Percentiles rank a stretch among this genome's conserved stretches.
These are phyloP conservation scores for Dothideomycetes sp. DNA, from an alignment of 2,329 filamentous ascomycete species.

Conservation along the genomic window DNA sequence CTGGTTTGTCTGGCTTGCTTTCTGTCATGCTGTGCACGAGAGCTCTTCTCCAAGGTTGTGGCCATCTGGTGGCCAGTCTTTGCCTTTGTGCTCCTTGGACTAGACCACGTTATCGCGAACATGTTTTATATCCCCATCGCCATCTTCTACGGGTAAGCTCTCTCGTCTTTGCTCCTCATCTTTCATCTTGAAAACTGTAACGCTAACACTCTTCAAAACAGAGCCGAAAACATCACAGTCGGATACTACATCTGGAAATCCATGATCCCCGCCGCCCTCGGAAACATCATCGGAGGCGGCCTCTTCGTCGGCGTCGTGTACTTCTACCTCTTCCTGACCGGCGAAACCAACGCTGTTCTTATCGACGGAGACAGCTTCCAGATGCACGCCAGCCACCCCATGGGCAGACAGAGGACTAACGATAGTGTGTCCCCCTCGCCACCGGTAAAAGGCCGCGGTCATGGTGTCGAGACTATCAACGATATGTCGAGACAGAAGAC, in stretches of 20 bases:
- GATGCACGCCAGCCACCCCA: no score
- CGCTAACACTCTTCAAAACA: no score
- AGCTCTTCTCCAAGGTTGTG: slow-evolving; percentile 42
- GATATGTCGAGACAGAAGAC: no score
- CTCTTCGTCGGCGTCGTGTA: slow-evolving; percentile 41
- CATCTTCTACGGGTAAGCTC: no score
- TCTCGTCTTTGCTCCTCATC: no score
- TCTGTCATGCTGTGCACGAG: slow-evolving; percentile 36
- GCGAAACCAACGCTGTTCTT: slow-evolving; percentile 2
- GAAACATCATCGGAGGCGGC: slow-evolving; percentile 43
- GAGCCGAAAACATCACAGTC: slow-evolving; percentile 33
- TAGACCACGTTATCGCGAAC: slow-evolving; percentile 48
- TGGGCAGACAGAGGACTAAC: no score
- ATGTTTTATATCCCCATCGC: slow-evolving; percentile 37
- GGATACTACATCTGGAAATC: slow-evolving; percentile 48
- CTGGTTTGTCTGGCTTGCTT: slow-evolving; percentile 45
- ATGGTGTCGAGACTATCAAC: no score
- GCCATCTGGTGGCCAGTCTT: slow-evolving; percentile 48
- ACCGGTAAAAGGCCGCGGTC: no score
- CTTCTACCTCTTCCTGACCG: slow-evolving; percentile 30
- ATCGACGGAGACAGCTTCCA: slow-evolving; percentile 4
- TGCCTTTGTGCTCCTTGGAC: slow-evolving; percentile 34
- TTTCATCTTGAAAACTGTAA: no score
- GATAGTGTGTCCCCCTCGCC: no score
- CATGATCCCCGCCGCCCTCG: slow-evolving; percentile 41